phyloP scores from a whole-genome alignment of 140 eudicot genomes.

The Cichorium intybus region DNA sequence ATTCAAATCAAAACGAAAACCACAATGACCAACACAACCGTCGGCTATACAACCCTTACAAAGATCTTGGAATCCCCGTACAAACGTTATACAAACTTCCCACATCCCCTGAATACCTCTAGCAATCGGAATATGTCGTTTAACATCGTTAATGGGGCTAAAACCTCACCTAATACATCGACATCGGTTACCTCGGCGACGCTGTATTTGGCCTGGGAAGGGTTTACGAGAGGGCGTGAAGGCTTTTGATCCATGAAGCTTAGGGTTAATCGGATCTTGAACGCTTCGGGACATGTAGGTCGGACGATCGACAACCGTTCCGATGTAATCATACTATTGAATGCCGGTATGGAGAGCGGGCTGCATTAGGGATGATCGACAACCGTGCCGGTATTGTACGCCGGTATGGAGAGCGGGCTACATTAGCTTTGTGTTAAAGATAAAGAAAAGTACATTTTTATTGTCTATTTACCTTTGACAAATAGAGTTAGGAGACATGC shows the following conservation, averaged over 20 bases:
- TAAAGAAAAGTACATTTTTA: too few species aligned
- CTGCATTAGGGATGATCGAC: conserved; percentile 54
- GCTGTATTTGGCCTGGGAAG: conserved; percentile 45
- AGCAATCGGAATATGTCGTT: conserved; percentile 59
- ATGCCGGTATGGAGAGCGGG: conserved; percentile 71
- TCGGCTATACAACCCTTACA: conserved; percentile 63
- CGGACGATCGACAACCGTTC: conserved; percentile 50
- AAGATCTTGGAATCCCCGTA: conserved; percentile 48
- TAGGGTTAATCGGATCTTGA: conserved; percentile 53
- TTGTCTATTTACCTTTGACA: too few species aligned
- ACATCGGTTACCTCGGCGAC: conserved; percentile 63
- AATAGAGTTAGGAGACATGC: too few species aligned
- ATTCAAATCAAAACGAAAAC: conserved; percentile 26
- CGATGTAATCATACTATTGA: conserved; percentile 61
- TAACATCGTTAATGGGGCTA: conserved; percentile 77
- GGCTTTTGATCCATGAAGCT: conserved; percentile 55
- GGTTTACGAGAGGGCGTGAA: conserved; percentile 47
- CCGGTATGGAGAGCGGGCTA: conserved; percentile 74
- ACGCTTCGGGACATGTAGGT: conserved; percentile 51
- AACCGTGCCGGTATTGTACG: conserved; percentile 61
- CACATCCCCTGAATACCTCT: conserved; percentile 67
- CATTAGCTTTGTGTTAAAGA: too few species aligned
- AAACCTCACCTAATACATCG: conserved; percentile 73
- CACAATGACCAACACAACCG: conserved; percentile 25
- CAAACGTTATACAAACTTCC: conserved; percentile 69